Evolutionary conservation across 345 rosid genomes (phyloP), one percentile per base, ranked within the genome.

Genomic region (Camelina hispida): DNA sequence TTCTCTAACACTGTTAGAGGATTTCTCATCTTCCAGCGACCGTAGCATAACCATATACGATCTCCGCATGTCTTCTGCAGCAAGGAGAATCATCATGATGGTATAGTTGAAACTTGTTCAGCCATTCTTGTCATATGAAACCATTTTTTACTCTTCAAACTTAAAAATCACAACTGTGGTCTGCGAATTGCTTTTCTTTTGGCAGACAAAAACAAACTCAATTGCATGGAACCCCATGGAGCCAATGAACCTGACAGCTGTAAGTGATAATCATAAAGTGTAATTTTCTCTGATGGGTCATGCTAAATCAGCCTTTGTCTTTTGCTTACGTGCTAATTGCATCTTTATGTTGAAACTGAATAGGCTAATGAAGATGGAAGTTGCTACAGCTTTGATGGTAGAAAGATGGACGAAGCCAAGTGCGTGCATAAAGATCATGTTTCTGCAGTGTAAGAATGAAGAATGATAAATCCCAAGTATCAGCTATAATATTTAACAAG

Each of bases 221-320:
- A 87, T 95, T 62, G 85, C 96, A 60, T 95, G 99, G 98, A 95
- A 95, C 68, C 99, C 99, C 14, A 90, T 85, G 97, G 97, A 95
- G 88, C 99, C 99, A 7, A 85, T 92, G 97, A 95, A 95, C 86
- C 77, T 95, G 77, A 92, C 98, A 15, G 94, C 90, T 76, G 99
- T 95, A 89, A 89, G 99, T 53, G 56, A 62, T 69, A 61, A 18
- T 28, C 43, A 38, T 76, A 16, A 63, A 62, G 38, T 44, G 51
- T 50, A 60, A 40, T 9, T 38, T 72, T 9, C 57, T 71, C 71
- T 35, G 46, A 37, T 32, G 15, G 16, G 20, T 38, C 28, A 52
- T 42, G n/a, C 28, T 17, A 17, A 68, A 28, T 25, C 9, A 58
- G 25, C 61, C 10, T 7, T 58, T 51, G 37, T 28, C 43, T 25